Base-by-base conservation (phyloP, 1,139 yeast species). In the Diutina neorugosa region DNA sequence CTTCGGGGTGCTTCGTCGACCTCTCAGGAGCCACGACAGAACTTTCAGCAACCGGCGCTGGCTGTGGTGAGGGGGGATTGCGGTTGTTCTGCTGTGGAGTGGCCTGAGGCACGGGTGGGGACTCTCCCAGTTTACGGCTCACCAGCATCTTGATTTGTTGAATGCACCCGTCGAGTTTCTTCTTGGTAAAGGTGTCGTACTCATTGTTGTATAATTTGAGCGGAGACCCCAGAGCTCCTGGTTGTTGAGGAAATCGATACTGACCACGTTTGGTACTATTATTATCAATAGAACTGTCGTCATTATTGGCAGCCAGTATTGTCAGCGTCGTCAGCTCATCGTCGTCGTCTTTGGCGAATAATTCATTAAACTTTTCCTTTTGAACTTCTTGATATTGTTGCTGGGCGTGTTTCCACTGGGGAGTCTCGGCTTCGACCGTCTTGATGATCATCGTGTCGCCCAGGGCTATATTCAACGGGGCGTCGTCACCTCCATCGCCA, bases 321-420 rank as follows among this genome's bases (percentile, higher is more conserved):
- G 50, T 46, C 50, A 27, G 41, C 50, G 27, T 16, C 20, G 16
- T 46, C 50, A 46, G 50, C 19, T 27, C 40, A 18, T 46, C 50
- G 21, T n/a, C 23, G 11, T 21, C 48, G 11, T 23, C 34, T 14
- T 44, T 27, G 6, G n/a, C 50, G 25, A 46, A 46, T 11, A 46
- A 23, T n/a, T 18, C n/a, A 16, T 46, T 18, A 12, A 16, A 18
- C 5, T 14, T 16, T 3, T 12, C 40, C n/a, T 25, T n/a, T 16
- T 25, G 40, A 7, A 9, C 23, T 1, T 46, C 14, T 11, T 25
- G 12, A 20, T 16, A 46, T 20, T 18, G 9, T n/a, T 46, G 21
- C 3, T 27, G 37, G n/a, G 25, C 50, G n/a, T 8, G 41, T 16
- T 46, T 46, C 50, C 50, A 46, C 20, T n/a, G 18, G 14, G 50